Evolutionary conservation across 139 green algal genomes (phyloP).

Genomic region (Volvox reticuliferus): DNA sequence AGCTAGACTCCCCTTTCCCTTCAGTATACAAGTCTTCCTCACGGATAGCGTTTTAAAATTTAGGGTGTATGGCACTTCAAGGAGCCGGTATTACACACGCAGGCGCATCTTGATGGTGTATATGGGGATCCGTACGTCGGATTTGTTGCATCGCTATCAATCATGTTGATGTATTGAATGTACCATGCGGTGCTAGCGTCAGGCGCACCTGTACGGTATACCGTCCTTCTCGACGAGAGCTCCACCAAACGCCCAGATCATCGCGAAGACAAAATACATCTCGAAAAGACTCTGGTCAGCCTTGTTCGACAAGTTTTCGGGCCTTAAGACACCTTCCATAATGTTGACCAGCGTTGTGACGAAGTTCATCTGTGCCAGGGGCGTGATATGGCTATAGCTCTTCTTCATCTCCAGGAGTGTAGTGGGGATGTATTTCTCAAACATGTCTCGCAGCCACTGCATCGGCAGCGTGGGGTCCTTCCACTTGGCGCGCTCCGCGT

Average conservation of each 20-base stretch:
- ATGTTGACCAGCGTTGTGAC: conserved; percentile 85
- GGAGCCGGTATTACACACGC: too few species aligned
- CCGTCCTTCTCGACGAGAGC: conserved; percentile 90
- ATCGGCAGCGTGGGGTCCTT: conserved; percentile 78
- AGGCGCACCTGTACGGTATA: conserved; percentile 83
- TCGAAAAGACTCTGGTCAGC: conserved; percentile 85
- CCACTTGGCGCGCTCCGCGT: conserved; percentile 87
- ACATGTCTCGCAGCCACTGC: conserved; percentile 81
- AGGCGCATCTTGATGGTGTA: too few species aligned
- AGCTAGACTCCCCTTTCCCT: too few species aligned
- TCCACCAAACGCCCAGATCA: conserved; percentile 90
- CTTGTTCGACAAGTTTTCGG: conserved; percentile 85
- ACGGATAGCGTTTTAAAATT: too few species aligned
- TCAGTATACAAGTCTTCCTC: too few species aligned
- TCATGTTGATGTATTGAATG: too few species aligned
- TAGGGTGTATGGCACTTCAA: too few species aligned
- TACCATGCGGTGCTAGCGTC: too few species aligned
- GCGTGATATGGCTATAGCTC: conserved; percentile 85
- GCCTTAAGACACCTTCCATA: conserved; percentile 84
- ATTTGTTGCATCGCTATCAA: too few species aligned
- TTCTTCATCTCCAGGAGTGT: conserved; percentile 90
- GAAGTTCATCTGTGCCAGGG: conserved; percentile 89
- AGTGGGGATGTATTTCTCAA: conserved; percentile 85
- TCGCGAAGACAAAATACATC: conserved; percentile 90
- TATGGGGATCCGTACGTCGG: too few species aligned